Conservation (phyloP, 495 filamentous ascomycete genomes). For the Staphylotrichum longicolle region DNA sequence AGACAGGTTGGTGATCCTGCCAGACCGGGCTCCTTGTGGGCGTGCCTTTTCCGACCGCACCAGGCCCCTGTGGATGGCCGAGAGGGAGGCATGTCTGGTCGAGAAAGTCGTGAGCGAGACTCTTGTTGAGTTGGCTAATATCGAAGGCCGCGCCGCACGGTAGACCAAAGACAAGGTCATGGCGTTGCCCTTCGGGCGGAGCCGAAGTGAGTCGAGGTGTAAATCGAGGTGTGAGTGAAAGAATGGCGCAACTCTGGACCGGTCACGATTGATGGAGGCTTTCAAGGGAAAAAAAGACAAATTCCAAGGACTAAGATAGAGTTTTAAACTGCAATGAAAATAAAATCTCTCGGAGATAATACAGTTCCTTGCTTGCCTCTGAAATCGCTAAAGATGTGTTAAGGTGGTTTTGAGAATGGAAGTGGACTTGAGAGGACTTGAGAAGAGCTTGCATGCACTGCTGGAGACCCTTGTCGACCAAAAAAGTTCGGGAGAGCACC, state of each 20-base stretch:
- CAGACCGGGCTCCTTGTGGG: conserved; percentile 13
- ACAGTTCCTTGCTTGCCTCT: too few relatives aligned
- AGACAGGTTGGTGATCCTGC: neutral
- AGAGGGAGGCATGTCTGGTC: conserved; percentile 27
- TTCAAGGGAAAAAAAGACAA: too few relatives aligned
- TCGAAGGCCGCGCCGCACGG: conserved; percentile 24
- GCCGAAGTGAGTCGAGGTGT: neutral
- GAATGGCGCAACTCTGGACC: too few relatives aligned
- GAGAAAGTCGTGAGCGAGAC: conserved; percentile 13
- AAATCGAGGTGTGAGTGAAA: too few relatives aligned
- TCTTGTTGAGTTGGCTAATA: conserved; percentile 5
- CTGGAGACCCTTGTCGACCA: conserved; percentile 1
- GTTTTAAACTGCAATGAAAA: too few relatives aligned
- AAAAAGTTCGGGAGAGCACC: neutral
- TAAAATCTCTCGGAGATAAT: too few relatives aligned
- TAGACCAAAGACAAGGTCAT: conserved; percentile 28
- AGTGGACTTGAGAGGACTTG: too few relatives aligned
- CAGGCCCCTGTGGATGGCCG: conserved; percentile 34
- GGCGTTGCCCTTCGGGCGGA: neutral
- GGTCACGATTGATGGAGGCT: too few relatives aligned
- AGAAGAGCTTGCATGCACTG: too few relatives aligned
- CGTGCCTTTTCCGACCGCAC: conserved; percentile 27
- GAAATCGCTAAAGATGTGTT: too few relatives aligned
- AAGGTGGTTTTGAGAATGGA: too few relatives aligned
- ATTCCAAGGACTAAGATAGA: too few relatives aligned